Percentiles rank a stretch among this genome's conserved stretches.
These are phyloP conservation scores for Malus asiatica DNA, from an alignment of 306 rosid genomes.

Conservation along the genomic window DNA sequence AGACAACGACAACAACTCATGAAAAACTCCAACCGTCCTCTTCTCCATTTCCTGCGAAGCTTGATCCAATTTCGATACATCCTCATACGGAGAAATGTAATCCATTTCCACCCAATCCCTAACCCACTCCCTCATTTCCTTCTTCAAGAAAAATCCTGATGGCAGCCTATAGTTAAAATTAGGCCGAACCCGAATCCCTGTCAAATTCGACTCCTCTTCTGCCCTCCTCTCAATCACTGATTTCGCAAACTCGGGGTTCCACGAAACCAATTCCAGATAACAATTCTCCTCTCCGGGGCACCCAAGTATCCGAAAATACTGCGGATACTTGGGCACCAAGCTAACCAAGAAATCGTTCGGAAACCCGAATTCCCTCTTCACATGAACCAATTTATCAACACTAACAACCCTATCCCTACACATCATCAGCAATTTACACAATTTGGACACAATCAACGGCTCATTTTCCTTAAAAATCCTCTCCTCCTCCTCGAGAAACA, in stretches of 20 bases:
- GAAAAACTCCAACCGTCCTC: slow-evolving; percentile 45
- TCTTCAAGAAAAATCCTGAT: slow-evolving; percentile 56
- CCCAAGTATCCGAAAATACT: slow-evolving; percentile 66
- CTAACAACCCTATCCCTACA: slow-evolving; percentile 57
- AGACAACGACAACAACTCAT: slow-evolving; percentile 61
- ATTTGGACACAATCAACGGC: slow-evolving; percentile 42
- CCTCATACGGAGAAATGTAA: slow-evolving; percentile 64
- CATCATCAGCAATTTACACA: slow-evolving; percentile 80
- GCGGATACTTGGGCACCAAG: slow-evolving; percentile 67
- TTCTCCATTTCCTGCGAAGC: slow-evolving; percentile 66
- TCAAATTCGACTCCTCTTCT: slow-evolving; percentile 49
- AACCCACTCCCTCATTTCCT: slow-evolving; percentile 87
- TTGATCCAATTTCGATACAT: slow-evolving; percentile 55
- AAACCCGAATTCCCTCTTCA: slow-evolving; percentile 84
- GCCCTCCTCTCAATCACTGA: slow-evolving; percentile 73
- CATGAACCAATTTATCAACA: slow-evolving; percentile 71
- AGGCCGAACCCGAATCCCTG: slow-evolving; percentile 70
- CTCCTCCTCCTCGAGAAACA: slow-evolving; percentile 48
- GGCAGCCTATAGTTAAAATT: slow-evolving; percentile 66
- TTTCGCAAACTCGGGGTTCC: slow-evolving; percentile 67
- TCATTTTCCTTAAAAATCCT: slow-evolving; percentile 43
- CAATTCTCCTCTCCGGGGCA: slow-evolving; percentile 59
- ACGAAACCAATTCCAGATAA: slow-evolving; percentile 58
- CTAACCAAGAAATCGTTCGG: slow-evolving; percentile 73
- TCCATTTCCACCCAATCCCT: slow-evolving; percentile 93